Percentiles rank a stretch among this genome's conserved stretches.
Evolutionary conservation across 177 flowering plant species (phyloP).

Genomic region (Telopea speciosissima): DNA sequence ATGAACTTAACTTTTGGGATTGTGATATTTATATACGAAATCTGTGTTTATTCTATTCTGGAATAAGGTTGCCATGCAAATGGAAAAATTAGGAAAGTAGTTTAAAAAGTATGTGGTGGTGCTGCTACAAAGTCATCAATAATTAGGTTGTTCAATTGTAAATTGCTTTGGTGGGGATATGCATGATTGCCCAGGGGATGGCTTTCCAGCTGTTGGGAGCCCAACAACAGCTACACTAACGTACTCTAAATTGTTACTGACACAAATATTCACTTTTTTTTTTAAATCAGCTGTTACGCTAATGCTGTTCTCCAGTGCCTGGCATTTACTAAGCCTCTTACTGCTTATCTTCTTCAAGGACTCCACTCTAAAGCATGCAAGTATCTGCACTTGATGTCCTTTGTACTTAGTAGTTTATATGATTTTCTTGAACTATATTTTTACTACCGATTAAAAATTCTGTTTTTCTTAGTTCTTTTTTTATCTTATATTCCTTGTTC

Average conservation of each 20-base stretch:
- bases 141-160: too few relatives aligned
- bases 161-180: too few relatives aligned
- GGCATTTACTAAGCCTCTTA: conserved; percentile 87
- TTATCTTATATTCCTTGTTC: not conserved
- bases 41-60: not conserved
- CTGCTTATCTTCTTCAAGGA: conserved; percentile 81
- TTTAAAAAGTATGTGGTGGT: too few relatives aligned
- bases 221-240: too few relatives aligned
- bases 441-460: not conserved
- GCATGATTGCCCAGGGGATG: too few relatives aligned
- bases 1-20: too few relatives aligned
- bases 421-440: not conserved
- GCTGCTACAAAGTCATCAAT: too few relatives aligned
- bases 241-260: too few relatives aligned
- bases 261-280: not conserved
- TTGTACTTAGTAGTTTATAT: not conserved
- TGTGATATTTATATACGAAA: too few relatives aligned
- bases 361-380: conserved; percentile 74
- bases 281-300: conserved; percentile 76
- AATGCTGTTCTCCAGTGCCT: conserved; percentile 98
- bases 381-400: conserved; percentile 23
- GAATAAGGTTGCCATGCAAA: not conserved
- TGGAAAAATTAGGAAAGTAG: not conserved
- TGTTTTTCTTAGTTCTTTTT: not conserved
- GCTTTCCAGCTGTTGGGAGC: too few relatives aligned